These are phyloP conservation scores for Fusarium newnesense DNA, from an alignment of 2,329 filamentous ascomycete species.

Conservation along the genomic window DNA sequence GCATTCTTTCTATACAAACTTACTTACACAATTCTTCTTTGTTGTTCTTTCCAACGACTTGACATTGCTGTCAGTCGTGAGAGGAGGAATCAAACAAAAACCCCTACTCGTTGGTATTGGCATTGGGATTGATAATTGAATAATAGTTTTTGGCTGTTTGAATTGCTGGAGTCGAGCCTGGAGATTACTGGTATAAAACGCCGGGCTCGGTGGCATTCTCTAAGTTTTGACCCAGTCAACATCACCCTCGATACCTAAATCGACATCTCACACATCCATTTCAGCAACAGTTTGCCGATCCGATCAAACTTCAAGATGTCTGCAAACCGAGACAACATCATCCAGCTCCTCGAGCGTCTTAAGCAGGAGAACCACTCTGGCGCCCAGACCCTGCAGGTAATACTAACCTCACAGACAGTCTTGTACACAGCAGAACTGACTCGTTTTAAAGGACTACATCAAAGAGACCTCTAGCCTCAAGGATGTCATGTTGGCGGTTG, in stretches of 20 bases:
- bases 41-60: neutral
- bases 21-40: neutral
- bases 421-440: neutral
- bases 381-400: constrained; percentile 13
- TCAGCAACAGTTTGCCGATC: neutral
- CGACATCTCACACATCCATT: neutral
- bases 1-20: neutral
- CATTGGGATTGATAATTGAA: neutral
- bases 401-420: accelerated
- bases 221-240: constrained; percentile 4
- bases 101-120: neutral
- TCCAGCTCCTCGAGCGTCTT: constrained; percentile 16
- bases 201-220: neutral
- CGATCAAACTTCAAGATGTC: neutral
- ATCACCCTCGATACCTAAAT: neutral
- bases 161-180: neutral
- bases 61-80: neutral
- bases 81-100: neutral
- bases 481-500: constrained; percentile 25
- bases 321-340: neutral
- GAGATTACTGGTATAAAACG: neutral
- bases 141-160: neutral
- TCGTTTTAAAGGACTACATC: constrained; percentile 16
- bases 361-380: neutral
- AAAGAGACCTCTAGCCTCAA: constrained; percentile 27